A percentile compares a stretch with the other conserved stretches of the same genome.
Conservation (phyloP, 2,329 filamentous ascomycete genomes). For the Lomentospora prolificans region DNA sequence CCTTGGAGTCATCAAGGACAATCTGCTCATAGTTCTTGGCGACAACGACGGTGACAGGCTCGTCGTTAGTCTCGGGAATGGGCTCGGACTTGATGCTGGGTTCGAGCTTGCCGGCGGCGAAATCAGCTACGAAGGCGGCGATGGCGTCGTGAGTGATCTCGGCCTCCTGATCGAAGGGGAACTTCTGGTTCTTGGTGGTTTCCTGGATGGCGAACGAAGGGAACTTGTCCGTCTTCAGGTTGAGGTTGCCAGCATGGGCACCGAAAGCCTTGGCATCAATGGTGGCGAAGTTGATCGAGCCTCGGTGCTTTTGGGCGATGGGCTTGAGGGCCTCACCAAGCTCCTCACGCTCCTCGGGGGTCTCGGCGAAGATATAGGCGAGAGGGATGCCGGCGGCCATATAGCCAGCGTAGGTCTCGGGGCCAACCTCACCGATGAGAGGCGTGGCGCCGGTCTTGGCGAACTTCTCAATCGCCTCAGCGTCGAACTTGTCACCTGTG, state of each 20-base stretch:
- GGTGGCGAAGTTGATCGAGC: slow-evolving; percentile 93
- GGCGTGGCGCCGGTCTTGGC: slow-evolving; percentile 78
- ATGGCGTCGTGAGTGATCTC: slow-evolving; percentile 65
- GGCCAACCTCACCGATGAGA: slow-evolving; percentile 89
- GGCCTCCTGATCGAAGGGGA: slow-evolving; percentile 78
- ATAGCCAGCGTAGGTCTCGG: slow-evolving; percentile 92
- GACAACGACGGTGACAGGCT: slow-evolving; percentile 77
- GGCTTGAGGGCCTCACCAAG: slow-evolving; percentile 71
- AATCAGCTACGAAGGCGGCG: slow-evolving; percentile 75
- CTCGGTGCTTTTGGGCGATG: slow-evolving; percentile 84
- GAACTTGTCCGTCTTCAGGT: slow-evolving; percentile 92
- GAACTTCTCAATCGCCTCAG: slow-evolving; percentile 71
- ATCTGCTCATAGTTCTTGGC: slow-evolving; percentile 89
- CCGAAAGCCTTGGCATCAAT: slow-evolving; percentile 93
- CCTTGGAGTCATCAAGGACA: slow-evolving; percentile 89
- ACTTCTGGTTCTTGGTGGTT: slow-evolving; percentile 91
- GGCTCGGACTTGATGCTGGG: slow-evolving; percentile 98
- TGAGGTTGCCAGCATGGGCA: slow-evolving; percentile 91
- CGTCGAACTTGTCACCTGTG: slow-evolving; percentile 64
- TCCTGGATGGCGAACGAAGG: slow-evolving; percentile 97
- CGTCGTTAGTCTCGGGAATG: slow-evolving; percentile 87
- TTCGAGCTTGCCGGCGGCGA: slow-evolving; percentile 76
- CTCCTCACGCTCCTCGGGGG: slow-evolving; percentile 73
- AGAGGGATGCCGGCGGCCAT: slow-evolving; percentile 88
- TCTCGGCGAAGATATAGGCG: slow-evolving; percentile 96